A percentile compares a stretch with the other conserved stretches of the same genome.
Conservation (phyloP, 2,329 filamentous ascomycete genomes). For the Diaporthe humulicola region DNA sequence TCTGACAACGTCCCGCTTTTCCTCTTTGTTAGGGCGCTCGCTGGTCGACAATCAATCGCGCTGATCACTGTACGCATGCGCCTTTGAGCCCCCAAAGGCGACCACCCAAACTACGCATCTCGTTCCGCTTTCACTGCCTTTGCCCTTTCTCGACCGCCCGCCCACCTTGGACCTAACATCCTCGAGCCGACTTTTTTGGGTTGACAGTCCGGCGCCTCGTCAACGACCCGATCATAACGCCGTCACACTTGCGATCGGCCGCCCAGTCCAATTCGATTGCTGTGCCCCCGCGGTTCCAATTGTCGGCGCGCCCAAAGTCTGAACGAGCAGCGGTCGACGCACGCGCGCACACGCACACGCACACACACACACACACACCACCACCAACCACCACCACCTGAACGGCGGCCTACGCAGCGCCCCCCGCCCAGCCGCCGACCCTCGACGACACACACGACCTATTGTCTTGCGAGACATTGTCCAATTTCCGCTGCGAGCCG, state of each 20-base stretch:
- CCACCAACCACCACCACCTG: conserved; percentile 2
- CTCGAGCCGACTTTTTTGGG: conserved; percentile 20
- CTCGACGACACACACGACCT: conserved; percentile 31
- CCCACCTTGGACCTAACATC: conserved; percentile 21
- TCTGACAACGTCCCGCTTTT: conserved; percentile 42
- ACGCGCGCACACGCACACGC: conserved; percentile 5
- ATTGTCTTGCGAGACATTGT: conserved; percentile 40
- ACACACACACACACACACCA: background rate
- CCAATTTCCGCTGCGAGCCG: conserved; percentile 31
- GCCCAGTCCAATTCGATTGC: background rate
- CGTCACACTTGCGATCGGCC: conserved; percentile 16
- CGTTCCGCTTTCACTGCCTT: conserved; percentile 31
- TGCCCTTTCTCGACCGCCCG: conserved; percentile 31
- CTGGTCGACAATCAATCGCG: conserved; percentile 38
- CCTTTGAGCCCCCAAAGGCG: conserved; percentile 28
- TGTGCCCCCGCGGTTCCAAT: conserved; percentile 20
- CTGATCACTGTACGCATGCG: conserved; percentile 35
- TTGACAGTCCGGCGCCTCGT: background rate
- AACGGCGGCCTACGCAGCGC: conserved; percentile 22
- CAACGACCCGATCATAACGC: conserved; percentile 4
- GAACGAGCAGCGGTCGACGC: conserved; percentile 32
- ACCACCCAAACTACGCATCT: conserved; percentile 32
- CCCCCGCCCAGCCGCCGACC: conserved; percentile 25
- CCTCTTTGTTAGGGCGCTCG: conserved; percentile 40
- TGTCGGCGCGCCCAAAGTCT: conserved; percentile 6